phyloP scores from a whole-genome alignment of 164 flowering plant genomes.

The Umbilicus rupestris region DNA sequence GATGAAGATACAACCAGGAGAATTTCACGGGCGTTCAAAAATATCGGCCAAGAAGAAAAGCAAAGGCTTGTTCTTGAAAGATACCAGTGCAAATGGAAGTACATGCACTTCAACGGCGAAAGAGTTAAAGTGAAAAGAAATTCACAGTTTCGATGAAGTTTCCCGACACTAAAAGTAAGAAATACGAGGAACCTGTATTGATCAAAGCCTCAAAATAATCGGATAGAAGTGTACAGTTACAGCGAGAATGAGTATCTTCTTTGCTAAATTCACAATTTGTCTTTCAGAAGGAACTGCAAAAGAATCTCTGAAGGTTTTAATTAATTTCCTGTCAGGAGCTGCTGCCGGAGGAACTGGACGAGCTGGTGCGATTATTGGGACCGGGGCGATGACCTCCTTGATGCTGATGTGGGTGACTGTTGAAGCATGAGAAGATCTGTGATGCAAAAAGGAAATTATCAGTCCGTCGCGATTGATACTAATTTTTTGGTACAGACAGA shows the following conservation, averaged over 20 bases:
- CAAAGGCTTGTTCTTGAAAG: conserved; percentile 41
- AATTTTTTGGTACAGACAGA: neutral
- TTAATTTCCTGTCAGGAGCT: conserved; percentile 3
- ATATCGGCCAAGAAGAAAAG: conserved; percentile 59
- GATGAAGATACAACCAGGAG: conserved; percentile 72
- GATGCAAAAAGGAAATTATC: neutral
- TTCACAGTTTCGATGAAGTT: conserved; percentile 13
- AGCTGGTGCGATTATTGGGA: neutral
- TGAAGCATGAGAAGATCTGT: neutral
- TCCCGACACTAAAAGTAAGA: neutral
- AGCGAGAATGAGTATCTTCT: neutral
- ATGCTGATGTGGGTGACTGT: neutral
- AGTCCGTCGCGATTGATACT: neutral
- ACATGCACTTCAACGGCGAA: conserved; percentile 79
- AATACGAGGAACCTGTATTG: neutral
- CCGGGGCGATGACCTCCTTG: neutral
- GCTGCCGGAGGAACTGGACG: neutral
- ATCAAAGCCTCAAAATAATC: too few relatives aligned
- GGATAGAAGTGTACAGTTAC: neutral
- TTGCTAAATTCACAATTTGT: neutral
- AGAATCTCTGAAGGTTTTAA: neutral
- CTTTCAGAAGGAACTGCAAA: neutral
- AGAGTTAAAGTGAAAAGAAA: conserved; percentile 50
- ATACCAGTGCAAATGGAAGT: conserved; percentile 65
- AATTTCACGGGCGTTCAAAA: conserved; percentile 53